Percentiles rank a stretch among this genome's conserved stretches.
Conservation (phyloP, 1,139 yeast genomes). For the Pichia sp. region DNA sequence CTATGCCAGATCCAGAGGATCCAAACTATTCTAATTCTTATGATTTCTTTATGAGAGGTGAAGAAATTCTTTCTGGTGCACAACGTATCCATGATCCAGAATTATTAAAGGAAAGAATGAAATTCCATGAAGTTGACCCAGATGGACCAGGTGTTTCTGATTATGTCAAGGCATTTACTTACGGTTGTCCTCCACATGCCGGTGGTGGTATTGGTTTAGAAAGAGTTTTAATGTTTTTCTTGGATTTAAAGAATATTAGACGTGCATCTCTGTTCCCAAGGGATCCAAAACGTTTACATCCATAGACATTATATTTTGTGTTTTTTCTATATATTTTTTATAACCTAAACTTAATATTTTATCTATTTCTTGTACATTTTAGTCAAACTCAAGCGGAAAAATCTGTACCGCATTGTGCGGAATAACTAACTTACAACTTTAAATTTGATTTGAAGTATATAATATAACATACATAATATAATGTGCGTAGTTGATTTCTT, state of each 20-base stretch:
- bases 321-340: not conserved
- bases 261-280: conserved; percentile 98
- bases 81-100: conserved; percentile 97
- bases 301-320: conserved; percentile 36
- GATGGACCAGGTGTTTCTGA: conserved; percentile 76
- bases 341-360: no score
- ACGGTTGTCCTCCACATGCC: conserved; percentile 98
- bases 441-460: no score
- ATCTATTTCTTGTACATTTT: no score
- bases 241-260: conserved; percentile 93
- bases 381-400: no score
- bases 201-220: conserved; percentile 99
- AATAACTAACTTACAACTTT: no score
- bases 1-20: conserved; percentile 96
- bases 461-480: no score
- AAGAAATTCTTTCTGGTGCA: conserved; percentile 96
- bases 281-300: conserved; percentile 92
- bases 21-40: conserved; percentile 89
- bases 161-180: conserved; percentile 85
- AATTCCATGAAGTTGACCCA: conserved; percentile 77
- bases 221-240: conserved; percentile 96
- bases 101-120: conserved; percentile 75
- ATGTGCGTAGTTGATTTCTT: no score
- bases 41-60: conserved; percentile 99
- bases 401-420: no score